Conservation (phyloP, 108 stramenopile species). For the Schizochytrium sp. region DNA sequence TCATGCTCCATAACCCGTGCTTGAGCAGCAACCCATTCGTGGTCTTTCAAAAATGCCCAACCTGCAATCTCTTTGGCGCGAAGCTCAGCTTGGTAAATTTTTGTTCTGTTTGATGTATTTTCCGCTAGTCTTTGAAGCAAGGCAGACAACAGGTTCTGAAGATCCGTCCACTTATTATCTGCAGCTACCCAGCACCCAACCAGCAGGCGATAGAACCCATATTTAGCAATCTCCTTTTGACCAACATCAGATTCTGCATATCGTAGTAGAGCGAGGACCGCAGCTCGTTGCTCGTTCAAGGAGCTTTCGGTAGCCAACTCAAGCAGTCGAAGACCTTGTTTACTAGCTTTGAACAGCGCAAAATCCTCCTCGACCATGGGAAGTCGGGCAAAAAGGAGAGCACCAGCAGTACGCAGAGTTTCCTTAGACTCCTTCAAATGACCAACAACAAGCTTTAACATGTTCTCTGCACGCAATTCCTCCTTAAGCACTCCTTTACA, state of each 20-base stretch:
- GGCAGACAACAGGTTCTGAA: not conserved
- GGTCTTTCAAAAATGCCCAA: not conserved
- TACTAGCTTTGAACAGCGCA: not conserved
- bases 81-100: conserved; percentile 40
- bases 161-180: not conserved
- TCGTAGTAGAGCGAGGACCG: conserved; percentile 36
- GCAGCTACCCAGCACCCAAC: conserved; percentile 11
- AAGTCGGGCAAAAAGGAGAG: not conserved
- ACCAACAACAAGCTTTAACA: not conserved
- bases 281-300: not conserved
- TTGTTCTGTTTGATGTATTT: conserved; percentile 2
- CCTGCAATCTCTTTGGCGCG: conserved; percentile 46
- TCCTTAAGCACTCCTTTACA: not conserved
- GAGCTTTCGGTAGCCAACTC: conserved; percentile 18
- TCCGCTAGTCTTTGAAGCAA: not conserved
- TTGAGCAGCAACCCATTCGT: not conserved
- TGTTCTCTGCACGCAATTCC: not conserved
- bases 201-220: conserved; percentile 25
- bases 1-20: not conserved
- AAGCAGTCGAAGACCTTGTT: not conserved
- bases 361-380: not conserved
- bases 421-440: conserved; percentile 13
- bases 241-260: conserved; percentile 27
- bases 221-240: conserved; percentile 48
- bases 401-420: not conserved